These are phyloP conservation scores for Senna siamea DNA, from an alignment of 306 rosid genomes.

Conservation along the genomic window DNA sequence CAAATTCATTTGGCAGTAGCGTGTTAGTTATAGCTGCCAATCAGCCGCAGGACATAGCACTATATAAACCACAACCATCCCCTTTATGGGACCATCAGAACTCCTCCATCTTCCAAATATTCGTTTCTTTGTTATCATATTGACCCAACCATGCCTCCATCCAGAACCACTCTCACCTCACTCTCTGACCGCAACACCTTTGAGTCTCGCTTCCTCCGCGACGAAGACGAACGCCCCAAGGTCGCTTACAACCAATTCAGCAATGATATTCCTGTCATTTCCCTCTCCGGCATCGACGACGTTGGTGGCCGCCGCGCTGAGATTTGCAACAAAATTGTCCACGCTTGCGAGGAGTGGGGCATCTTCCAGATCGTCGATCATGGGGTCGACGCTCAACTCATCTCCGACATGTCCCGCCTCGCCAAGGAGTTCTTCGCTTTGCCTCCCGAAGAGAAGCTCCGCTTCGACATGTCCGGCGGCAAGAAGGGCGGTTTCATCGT, in stretches of 20 bases:
- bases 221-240: slow-evolving; percentile 82
- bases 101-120: too few relatives aligned
- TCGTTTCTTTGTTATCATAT: too few relatives aligned
- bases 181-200: slow-evolving; percentile 54
- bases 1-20: too few relatives aligned
- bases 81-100: too few relatives aligned
- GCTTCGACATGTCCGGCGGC: slow-evolving; percentile 81
- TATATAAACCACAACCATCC: too few relatives aligned
- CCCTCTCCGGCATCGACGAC: slow-evolving; percentile 66
- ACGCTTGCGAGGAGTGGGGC: slow-evolving; percentile 85
- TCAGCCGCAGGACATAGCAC: too few relatives aligned
- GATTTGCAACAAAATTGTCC: slow-evolving; percentile 63
- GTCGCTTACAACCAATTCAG: slow-evolving; percentile 75
- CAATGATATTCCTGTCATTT: slow-evolving; percentile 64
- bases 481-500: slow-evolving; percentile 84
- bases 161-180: slow-evolving; percentile 59
- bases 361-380: slow-evolving; percentile 76
- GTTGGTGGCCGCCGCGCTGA: slow-evolving; percentile 47
- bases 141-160: too few relatives aligned
- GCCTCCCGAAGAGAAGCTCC: slow-evolving; percentile 73
- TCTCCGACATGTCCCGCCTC: slow-evolving; percentile 61
- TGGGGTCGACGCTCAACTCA: slow-evolving; percentile 58
- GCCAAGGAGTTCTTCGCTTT: slow-evolving; percentile 63
- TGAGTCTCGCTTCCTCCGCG: slow-evolving; percentile 59
- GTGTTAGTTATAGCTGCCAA: too few relatives aligned